Conservation (phyloP, 495 filamentous ascomycete genomes). For the Tuber aestivum region DNA sequence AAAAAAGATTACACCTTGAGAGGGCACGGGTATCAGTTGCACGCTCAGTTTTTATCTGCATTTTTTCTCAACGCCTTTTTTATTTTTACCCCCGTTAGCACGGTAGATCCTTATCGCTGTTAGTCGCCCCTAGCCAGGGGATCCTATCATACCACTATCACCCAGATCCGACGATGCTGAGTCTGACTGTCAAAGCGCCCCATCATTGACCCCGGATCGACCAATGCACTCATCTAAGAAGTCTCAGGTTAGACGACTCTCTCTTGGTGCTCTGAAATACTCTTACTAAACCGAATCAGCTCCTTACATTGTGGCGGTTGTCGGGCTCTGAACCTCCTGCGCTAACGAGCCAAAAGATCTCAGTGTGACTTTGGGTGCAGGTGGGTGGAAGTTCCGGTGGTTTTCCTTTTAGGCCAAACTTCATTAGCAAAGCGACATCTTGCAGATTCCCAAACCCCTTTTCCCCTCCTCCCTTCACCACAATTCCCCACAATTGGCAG, state of each 20-base stretch:
- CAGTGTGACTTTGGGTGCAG: neutral
- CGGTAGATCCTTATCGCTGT: neutral
- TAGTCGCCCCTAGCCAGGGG: neutral
- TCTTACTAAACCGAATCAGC: neutral
- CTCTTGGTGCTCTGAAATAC: neutral
- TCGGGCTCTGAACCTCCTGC: neutral
- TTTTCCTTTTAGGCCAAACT: neutral
- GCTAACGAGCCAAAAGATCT: neutral
- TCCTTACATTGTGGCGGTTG: neutral
- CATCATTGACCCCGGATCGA: slow-evolving; percentile 3
- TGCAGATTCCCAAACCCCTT: neutral
- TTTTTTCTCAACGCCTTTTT: neutral
- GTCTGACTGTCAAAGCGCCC: neutral
- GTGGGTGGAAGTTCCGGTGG: neutral
- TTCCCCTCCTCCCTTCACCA: neutral
- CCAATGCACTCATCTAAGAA: neutral
- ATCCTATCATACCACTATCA: neutral
- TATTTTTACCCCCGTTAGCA: neutral
- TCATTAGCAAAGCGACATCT: neutral
- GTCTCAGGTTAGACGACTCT: neutral
- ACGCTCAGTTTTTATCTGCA: neutral
- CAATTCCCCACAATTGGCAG: neutral
- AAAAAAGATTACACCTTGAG: neutral
- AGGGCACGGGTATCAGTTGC: neutral
- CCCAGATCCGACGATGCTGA: neutral